Evolutionary conservation across 2,329 filamentous ascomycete species (phyloP), one percentile per base, ranked within the genome.

Genomic region (Trichoderma afroharzianum): DNA sequence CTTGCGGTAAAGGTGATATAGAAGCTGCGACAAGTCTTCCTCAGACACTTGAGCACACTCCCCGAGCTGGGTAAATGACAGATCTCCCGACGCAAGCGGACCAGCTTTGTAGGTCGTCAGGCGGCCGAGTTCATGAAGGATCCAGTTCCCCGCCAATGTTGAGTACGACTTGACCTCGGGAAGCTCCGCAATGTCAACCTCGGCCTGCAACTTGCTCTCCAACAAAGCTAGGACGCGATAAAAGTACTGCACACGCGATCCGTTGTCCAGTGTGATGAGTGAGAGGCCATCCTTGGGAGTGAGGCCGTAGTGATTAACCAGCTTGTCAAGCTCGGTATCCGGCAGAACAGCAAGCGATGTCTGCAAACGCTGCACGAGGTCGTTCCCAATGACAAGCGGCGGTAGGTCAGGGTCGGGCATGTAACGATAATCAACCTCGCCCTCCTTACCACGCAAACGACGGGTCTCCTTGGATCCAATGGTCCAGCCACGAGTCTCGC

Each of bases 391-490:
- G 3, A 94, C 79, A 2, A 99, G 85, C 1, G 96, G 94, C 0
- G 89, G 87, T 15, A 99, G 86, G 79, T 99, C 96, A 6, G 96
- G 93, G 79, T 99, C 96, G 0, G 96, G 95, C 95, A 99, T 98
- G 79, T 99, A 99, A 55, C 96, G 88, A 81, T 99, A 99, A 81
- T 99, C 96, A 6, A 98, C 94, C 78, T 97, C 95, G 62, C 96
- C 96, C 80, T 98, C 96, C 80, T 99, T 99, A 30, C 94, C 94
- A 77, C 96, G 88, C 57, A 99, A 83, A 53, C 92, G 88, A 72
- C 89, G 90, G 4, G 96, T 98, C 79, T 94, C 91, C 4, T 89
- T 94, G 74, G 90, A 91, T 3, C 94, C 94, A 28, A 97, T 87
- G 1, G 93, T 92, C 94, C 95, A 99, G 6, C 96, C 95, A 71